Base-by-base conservation (phyloP, 2,329 filamentous ascomycete genomes). In the Coleophoma crateriformis region DNA sequence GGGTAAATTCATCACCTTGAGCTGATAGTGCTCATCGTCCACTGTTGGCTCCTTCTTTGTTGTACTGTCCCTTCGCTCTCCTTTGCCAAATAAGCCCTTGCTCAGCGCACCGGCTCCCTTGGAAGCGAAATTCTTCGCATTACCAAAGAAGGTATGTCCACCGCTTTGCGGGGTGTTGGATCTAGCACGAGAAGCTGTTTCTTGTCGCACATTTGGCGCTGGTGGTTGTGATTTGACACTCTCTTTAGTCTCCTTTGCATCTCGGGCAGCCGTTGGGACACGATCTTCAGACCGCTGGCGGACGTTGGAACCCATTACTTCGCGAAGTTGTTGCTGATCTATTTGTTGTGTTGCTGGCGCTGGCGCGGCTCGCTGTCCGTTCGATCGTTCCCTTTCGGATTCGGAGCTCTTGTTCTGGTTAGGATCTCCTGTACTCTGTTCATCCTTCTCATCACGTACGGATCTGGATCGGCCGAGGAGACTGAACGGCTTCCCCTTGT, bases 1-100 rank as follows among this genome's bases (percentile, higher is more conserved):
- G 1, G 90, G 90, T 45, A 88, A 74, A 61, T 94, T 95, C 65
- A 97, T 89, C 40, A 95, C 84, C 59, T 87, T 89, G 61, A 90
- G 77, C 48, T 87, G 78, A 61, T 96, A 96, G 61, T 90, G 86
- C 63, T 94, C 89, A 60, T 90, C 86, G 57, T 90, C 89, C 12
- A 90, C 71, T 2, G 79, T 68, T 4, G 75, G 71, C 52, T 87
- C 84, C 54, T 70, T 86, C 64, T 84, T 87, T 58, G 68, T 79
- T 57, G 82, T 87, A 63, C 87, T 88, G 42, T 77, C 78, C 61
- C 84, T 87, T 49, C 88, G 79, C 17, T 78, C 78, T 57, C 85
- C 77, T 67, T 94, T 94, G 52, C 87, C 87, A 62, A 95, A 91
- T 46, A 95, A 76, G 10, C 87, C 86, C 63, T 90, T 92, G 56